Evolutionary conservation across 192 early-diverging fungal genomes (phyloP), one percentile per base, ranked within the genome.

Genomic region (Neocallimastix lanati): DNA sequence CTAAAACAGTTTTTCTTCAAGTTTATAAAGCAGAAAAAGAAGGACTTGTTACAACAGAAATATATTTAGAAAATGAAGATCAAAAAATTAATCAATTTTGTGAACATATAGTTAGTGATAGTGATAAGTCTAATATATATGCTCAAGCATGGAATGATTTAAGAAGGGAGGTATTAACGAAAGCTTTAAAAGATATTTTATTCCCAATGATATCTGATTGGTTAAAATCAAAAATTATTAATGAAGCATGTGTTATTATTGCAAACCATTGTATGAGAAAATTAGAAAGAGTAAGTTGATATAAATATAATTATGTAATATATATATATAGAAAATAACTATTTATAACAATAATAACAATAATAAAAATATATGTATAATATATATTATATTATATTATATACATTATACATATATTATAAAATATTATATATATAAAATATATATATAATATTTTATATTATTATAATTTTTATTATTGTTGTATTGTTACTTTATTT

Each of bases 111-210:
- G 83, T 89, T 36, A 90, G 88, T 80, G 90, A 91, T 80, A 84
- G 86, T 16, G 82, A n/a, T n/a, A n/a, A n/a, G n/a, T n/a, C 81
- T 29, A 91, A 90, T 78, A 91, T 89, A 35, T 79, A 84, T 5
- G 91, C 91, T 9, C 83, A 88, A 30, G 85, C 85, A 35, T 98
- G 97, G 97, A 94, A 96, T 80, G 79, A 84, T 0, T 82, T 93
- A 80, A 90, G 95, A n/a, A 79, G 85, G 36, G 86, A 91, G 28
- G 88, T 93, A 29, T 79, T 93, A 76, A 83, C 87, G 16, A 80
- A 82, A 12, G 91, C 93, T 0, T 82, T 91, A 37, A 84, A 86
- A 33, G 91, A 95, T 3, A 85, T 92, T 18, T 80, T 96, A 36
- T 89, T 93, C 58, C 93, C 92, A 25, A 82, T 90, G 76, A 89